phyloP scores from a whole-genome alignment of 2,329 filamentous ascomycete genomes.

The Botrytis cinerea region DNA sequence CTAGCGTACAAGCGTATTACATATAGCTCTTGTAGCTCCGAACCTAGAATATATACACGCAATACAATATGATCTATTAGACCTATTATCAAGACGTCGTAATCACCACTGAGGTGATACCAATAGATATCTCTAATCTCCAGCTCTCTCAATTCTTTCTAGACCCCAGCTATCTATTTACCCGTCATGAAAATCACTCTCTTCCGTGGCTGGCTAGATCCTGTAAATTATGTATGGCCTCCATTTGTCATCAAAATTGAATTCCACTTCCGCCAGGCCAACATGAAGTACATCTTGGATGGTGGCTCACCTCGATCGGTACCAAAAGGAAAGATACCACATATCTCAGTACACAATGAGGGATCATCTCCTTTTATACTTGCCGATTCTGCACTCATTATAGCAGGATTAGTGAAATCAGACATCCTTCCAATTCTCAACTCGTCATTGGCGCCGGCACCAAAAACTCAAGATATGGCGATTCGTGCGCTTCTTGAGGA shows the following conservation, averaged over 20 bases:
- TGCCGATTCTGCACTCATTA: constrained; percentile 59
- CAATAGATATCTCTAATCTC: neutral
- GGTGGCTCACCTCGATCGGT: constrained; percentile 49
- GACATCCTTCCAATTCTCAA: constrained; percentile 53
- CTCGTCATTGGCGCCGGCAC: constrained; percentile 44
- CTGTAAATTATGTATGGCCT: constrained; percentile 50
- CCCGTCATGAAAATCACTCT: constrained; percentile 43
- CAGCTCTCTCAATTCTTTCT: neutral
- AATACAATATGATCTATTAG: neutral
- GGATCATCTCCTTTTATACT: constrained; percentile 35
- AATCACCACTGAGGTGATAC: neutral
- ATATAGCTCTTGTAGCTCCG: neutral
- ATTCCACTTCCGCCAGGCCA: constrained; percentile 57
- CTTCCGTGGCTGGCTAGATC: constrained; percentile 52
- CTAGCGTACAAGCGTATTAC: neutral
- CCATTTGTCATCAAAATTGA: constrained; percentile 66
- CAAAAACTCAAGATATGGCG: constrained; percentile 51
- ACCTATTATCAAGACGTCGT: neutral
- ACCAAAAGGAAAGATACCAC: constrained; percentile 63
- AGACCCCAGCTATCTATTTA: neutral
- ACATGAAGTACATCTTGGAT: constrained; percentile 49
- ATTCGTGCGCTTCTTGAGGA: constrained; percentile 60
- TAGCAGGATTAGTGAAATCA: constrained; percentile 46
- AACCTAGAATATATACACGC: neutral
- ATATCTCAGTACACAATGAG: constrained; percentile 37